These are phyloP conservation scores for Nemania serpens DNA, from an alignment of 2,329 filamentous ascomycete species.

Conservation along the genomic window DNA sequence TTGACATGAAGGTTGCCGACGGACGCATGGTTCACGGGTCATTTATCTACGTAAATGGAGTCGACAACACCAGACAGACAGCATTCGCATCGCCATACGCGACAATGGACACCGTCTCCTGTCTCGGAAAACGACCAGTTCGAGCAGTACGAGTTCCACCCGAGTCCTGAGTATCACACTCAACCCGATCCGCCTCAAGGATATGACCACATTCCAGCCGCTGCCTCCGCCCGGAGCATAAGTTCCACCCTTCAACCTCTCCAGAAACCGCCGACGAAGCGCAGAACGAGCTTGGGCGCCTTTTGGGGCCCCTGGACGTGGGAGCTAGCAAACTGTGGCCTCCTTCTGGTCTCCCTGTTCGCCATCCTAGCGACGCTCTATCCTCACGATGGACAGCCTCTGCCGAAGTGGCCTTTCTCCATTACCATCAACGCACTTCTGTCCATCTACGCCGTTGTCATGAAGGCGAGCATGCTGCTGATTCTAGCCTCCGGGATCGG, in stretches of 20 bases:
- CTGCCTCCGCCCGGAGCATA: not conserved
- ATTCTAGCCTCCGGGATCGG: slow-evolving; percentile 9
- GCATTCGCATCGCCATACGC: not conserved
- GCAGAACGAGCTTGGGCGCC: not conserved
- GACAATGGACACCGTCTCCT: slow-evolving; percentile 3
- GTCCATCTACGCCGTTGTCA: slow-evolving; percentile 15
- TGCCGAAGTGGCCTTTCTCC: slow-evolving; percentile 20
- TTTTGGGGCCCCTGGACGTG: slow-evolving; percentile 15
- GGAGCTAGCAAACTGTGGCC: slow-evolving; percentile 14
- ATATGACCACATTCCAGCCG: not conserved
- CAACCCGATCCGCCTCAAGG: not conserved
- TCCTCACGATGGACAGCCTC: slow-evolving; percentile 16
- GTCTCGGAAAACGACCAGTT: slow-evolving; percentile 5
- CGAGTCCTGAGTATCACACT: not conserved
- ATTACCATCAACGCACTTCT: slow-evolving; percentile 24
- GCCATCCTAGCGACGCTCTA: slow-evolving; percentile 23
- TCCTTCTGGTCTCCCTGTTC: slow-evolving; percentile 16
- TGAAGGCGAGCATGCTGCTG: slow-evolving; percentile 12
- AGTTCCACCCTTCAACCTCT: not conserved
- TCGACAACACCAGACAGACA: not conserved
- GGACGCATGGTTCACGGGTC: no score
- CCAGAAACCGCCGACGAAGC: not conserved
- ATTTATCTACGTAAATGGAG: not conserved
- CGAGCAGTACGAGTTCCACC: not conserved
- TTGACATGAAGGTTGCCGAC: no score